Percentiles rank a stretch among this genome's conserved stretches.
phyloP scores from a whole-genome alignment of 495 filamentous ascomycete genomes.

The Copromyces sp. region DNA sequence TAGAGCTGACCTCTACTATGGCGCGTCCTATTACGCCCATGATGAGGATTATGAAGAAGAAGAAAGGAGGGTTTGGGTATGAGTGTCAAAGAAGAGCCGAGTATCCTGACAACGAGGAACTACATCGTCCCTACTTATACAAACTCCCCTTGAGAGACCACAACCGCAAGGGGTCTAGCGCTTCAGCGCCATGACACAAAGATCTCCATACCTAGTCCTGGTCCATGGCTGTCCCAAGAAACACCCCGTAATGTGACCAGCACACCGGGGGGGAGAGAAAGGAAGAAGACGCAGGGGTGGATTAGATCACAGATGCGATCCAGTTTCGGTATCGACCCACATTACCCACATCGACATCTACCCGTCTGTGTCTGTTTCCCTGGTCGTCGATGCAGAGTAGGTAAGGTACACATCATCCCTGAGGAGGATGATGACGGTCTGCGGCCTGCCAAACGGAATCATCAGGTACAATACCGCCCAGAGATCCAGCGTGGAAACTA shows the following conservation, averaged over 20 bases:
- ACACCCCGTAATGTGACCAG: background rate
- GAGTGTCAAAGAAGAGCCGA: background rate
- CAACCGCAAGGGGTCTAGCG: background rate
- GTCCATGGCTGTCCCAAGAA: background rate
- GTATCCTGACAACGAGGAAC: background rate
- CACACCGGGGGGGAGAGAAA: background rate
- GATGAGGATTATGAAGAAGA: background rate
- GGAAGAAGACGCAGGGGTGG: background rate
- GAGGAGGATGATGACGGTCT: background rate
- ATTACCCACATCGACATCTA: background rate
- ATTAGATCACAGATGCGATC: background rate
- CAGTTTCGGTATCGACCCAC: background rate
- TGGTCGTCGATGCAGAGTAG: background rate
- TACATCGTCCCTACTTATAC: background rate
- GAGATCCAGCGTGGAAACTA: background rate
- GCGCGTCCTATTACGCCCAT: slow-evolving; percentile 16
- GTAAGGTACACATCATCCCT: background rate
- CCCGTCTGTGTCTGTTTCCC: background rate
- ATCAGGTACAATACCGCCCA: background rate
- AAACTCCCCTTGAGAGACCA: background rate
- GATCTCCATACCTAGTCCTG: background rate
- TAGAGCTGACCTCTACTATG: background rate
- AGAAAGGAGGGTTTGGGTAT: background rate
- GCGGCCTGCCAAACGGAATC: background rate
- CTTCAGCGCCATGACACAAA: background rate